A percentile compares a stretch with the other conserved stretches of the same genome.
These are phyloP conservation scores for Epichloe typhina DNA, from an alignment of 2,329 filamentous ascomycete genomes.

Conservation along the genomic window DNA sequence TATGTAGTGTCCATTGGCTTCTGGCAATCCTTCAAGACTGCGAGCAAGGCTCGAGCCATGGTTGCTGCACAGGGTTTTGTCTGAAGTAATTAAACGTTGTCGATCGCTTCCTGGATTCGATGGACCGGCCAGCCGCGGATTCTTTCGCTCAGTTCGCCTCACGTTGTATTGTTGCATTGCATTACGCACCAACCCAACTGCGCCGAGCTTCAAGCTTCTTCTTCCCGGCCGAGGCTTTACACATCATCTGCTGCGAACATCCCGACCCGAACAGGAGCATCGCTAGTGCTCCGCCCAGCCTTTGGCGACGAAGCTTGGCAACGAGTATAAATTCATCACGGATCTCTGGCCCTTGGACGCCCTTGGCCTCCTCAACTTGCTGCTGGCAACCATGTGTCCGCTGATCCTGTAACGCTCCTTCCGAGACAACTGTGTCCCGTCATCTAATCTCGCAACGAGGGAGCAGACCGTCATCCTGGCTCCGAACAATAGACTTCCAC, in stretches of 20 bases:
- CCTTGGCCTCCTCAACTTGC: background rate
- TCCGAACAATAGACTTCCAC: too few species aligned
- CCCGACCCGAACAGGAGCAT: background rate
- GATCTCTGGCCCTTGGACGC: background rate
- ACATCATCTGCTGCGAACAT: background rate
- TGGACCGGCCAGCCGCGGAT: background rate
- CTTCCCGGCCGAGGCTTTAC: too few species aligned
- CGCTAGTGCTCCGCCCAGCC: background rate
- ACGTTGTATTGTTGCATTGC: too few species aligned
- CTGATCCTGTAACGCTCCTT: background rate
- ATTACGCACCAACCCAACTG: too few species aligned
- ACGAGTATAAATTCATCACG: background rate
- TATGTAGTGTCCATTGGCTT: background rate
- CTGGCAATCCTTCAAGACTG: background rate
- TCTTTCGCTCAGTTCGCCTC: background rate
- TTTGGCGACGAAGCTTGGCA: constrained; percentile 3
- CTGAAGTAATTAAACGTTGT: background rate
- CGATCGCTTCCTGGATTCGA: background rate
- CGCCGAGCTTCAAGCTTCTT: too few species aligned
- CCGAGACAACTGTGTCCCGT: background rate
- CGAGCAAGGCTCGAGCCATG: background rate
- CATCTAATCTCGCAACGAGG: too few species aligned
- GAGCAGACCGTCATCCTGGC: too few species aligned
- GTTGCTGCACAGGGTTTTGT: background rate
- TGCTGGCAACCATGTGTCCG: background rate